phyloP scores from a whole-genome alignment of 805 yeast species.

The Ascoidea rubescens region DNA sequence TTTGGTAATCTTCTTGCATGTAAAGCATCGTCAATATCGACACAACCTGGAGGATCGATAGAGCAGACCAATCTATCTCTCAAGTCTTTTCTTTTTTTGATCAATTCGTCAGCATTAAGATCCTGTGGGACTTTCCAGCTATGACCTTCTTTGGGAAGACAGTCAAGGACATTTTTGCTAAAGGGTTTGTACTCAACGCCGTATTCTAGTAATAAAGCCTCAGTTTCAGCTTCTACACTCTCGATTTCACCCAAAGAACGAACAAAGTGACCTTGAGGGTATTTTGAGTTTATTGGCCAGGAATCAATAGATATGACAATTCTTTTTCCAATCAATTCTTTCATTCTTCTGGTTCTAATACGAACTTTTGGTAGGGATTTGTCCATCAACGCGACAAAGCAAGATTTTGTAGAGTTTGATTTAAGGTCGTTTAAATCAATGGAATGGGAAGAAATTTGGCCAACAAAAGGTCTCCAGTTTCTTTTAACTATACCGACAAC shows the following conservation, averaged over 20 bases:
- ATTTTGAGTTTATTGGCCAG: constrained; percentile 76
- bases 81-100: constrained; percentile 60
- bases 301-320: constrained; percentile 86
- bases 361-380: constrained; percentile 74
- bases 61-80: constrained; percentile 86
- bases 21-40: constrained; percentile 95
- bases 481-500: constrained; percentile 81
- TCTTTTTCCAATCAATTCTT: constrained; percentile 73
- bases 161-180: constrained; percentile 78
- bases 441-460: constrained; percentile 74
- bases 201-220: constrained; percentile 83
- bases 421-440: constrained; percentile 31
- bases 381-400: constrained; percentile 84
- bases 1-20: constrained; percentile 79
- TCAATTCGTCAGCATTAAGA: constrained; percentile 29
- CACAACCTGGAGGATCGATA: constrained; percentile 97
- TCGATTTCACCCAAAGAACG: constrained; percentile 83
- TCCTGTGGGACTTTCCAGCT: constrained; percentile 80
- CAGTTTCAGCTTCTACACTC: constrained; percentile 90
- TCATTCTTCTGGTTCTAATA: constrained; percentile 77
- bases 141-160: constrained; percentile 88
- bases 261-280: constrained; percentile 92
- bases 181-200: constrained; percentile 96
- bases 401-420: constrained; percentile 51
- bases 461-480: constrained; percentile 94